These are phyloP conservation scores for Colletotrichum truncatum DNA, from an alignment of 2,329 filamentous ascomycete genomes.

Conservation along the genomic window DNA sequence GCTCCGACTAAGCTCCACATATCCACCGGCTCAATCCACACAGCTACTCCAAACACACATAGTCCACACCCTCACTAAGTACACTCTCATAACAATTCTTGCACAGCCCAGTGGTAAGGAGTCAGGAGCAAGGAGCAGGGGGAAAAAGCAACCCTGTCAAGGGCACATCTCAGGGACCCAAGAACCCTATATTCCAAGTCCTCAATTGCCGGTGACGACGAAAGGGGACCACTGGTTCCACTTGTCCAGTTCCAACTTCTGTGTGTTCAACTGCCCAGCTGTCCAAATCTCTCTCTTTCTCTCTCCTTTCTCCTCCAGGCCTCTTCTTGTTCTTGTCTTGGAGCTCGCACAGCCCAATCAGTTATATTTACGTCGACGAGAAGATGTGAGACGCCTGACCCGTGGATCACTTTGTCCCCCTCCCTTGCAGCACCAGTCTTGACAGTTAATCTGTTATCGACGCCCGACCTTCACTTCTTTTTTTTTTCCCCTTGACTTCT, in stretches of 20 bases:
- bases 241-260: conserved; percentile 5
- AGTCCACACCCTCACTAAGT: too few species aligned
- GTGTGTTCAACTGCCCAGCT: neutral
- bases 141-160: conserved; percentile 7
- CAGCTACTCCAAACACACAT: conserved; percentile 5
- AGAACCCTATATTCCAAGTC: neutral
- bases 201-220: conserved; percentile 8
- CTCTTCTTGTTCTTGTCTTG: neutral
- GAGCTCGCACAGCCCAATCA: neutral
- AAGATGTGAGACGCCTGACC: conserved; percentile 28
- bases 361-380: neutral
- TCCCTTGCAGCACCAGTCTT: conserved; percentile 5
- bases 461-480: conserved; percentile 13
- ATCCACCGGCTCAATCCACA: conserved; percentile 11
- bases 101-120: conserved; percentile 16
- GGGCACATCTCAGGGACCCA: neutral
- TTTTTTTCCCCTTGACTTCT: neutral
- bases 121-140: conserved; percentile 1
- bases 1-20: conserved; percentile 17
- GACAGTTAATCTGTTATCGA: neutral
- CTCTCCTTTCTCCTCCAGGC: neutral
- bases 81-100: too few species aligned
- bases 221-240: conserved; percentile 7
- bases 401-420: conserved; percentile 7
- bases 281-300: too few species aligned